Percentiles rank a stretch among this genome's conserved stretches.
Conservation (phyloP, 1,284 basidiomycete species). For the Boletus mariae region DNA sequence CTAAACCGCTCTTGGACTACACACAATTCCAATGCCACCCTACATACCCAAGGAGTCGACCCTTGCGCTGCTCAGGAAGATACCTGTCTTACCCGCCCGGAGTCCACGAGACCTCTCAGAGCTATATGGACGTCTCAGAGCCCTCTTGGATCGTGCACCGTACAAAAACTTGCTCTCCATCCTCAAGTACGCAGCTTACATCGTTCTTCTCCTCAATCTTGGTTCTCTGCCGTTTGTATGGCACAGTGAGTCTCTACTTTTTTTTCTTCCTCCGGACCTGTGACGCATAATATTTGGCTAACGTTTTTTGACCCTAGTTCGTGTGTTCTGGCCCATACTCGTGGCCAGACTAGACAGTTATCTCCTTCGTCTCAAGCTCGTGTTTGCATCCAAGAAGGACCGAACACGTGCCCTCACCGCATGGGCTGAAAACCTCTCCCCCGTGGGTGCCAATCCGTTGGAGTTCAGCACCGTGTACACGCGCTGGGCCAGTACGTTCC, state of each 20-base stretch:
- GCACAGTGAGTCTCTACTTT: slow-evolving; percentile 52
- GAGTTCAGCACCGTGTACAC: slow-evolving; percentile 39
- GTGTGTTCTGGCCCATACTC: slow-evolving; percentile 52
- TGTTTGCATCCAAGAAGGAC: slow-evolving; percentile 39
- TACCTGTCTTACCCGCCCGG: slow-evolving; percentile 9
- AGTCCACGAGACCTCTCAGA: not conserved
- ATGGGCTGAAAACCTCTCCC: slow-evolving; percentile 45
- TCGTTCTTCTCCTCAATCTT: slow-evolving; percentile 49
- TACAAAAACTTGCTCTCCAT: slow-evolving; percentile 9
- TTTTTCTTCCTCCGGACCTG: not conserved
- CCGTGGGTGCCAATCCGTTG: slow-evolving; percentile 58
- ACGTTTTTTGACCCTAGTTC: slow-evolving; percentile 39
- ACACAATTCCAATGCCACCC: slow-evolving; percentile 11
- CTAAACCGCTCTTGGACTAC: not conserved
- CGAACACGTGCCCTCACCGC: slow-evolving; percentile 40
- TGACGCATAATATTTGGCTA: not conserved
- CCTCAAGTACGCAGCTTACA: slow-evolving; percentile 34
- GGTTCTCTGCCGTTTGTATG: slow-evolving; percentile 61
- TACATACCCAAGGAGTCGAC: slow-evolving; percentile 4
- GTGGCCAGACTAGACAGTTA: slow-evolving; percentile 36
- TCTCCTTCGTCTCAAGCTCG: slow-evolving; percentile 36
- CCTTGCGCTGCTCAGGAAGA: slow-evolving; percentile 11
- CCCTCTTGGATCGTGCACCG: slow-evolving; percentile 6
- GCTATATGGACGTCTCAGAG: slow-evolving; percentile 8
- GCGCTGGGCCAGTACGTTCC: slow-evolving; percentile 54